Percentiles rank a stretch among this genome's conserved stretches.
Conservation (phyloP, 345 rosid species). For the Combretum micranthum region DNA sequence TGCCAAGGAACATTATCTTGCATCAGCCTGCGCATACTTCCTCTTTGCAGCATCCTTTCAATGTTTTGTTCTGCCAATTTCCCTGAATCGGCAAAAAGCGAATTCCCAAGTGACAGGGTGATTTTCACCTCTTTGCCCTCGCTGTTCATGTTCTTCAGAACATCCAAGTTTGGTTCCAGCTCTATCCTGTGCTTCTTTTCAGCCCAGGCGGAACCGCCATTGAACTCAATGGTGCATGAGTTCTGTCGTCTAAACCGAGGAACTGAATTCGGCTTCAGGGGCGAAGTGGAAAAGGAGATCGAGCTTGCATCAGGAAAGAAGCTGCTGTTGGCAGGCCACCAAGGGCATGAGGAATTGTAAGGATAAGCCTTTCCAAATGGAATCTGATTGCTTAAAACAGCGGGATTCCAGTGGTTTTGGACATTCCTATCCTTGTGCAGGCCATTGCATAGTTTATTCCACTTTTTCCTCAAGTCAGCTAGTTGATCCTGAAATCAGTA, state of each 20-base stretch:
- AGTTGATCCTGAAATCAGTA: slow-evolving; percentile 44
- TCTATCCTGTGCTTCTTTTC: slow-evolving; percentile 13
- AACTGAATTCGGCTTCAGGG: slow-evolving; percentile 28
- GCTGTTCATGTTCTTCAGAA: slow-evolving; percentile 31
- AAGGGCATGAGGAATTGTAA: slow-evolving; percentile 34
- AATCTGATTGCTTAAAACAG: slow-evolving; percentile 15
- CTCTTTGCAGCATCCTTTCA: slow-evolving; percentile 9
- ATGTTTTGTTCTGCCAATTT: slow-evolving; percentile 21
- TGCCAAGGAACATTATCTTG: slow-evolving; percentile 77
- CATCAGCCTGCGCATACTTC: slow-evolving; percentile 29
- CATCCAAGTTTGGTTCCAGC: slow-evolving; percentile 49
- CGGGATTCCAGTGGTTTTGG: neutral
- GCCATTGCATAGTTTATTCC: slow-evolving; percentile 64
- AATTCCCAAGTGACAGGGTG: slow-evolving; percentile 72
- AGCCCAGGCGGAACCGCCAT: slow-evolving; percentile 27
- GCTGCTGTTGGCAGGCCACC: slow-evolving; percentile 42
- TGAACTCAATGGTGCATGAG: slow-evolving; percentile 64
- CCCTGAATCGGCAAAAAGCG: slow-evolving; percentile 27
- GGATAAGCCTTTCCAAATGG: slow-evolving; percentile 21
- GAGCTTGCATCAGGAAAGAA: slow-evolving; percentile 39
- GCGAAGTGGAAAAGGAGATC: slow-evolving; percentile 35
- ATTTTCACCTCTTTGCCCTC: slow-evolving; percentile 58
- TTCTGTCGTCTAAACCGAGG: slow-evolving; percentile 64
- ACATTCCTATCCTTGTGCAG: slow-evolving; percentile 35
- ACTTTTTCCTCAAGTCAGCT: slow-evolving; percentile 51